phyloP scores from a whole-genome alignment of 1,284 basidiomycete species.

The Vanrija pseudolonga region DNA sequence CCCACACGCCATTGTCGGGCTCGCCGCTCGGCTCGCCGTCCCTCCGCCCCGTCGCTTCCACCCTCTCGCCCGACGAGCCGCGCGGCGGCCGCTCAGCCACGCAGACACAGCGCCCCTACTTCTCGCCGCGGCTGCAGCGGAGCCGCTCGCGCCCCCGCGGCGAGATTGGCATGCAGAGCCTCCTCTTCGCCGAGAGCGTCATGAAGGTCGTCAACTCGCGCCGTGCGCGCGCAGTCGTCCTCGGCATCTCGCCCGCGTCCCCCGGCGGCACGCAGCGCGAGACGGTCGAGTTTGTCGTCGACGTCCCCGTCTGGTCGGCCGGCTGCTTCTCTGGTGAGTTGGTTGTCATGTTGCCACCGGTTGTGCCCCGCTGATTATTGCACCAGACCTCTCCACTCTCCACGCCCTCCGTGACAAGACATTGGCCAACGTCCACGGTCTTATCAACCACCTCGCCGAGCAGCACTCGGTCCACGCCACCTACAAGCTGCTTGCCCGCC shows the following conservation, averaged over 20 bases:
- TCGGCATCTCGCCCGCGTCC: constrained; percentile 7
- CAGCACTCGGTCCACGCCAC: constrained; percentile 34
- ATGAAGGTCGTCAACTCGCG: constrained; percentile 4
- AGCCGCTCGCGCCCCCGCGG: constrained; percentile 13
- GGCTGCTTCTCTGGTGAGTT: constrained; percentile 46
- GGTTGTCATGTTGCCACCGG: not conserved
- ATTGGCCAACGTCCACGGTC: constrained; percentile 40
- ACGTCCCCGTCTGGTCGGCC: constrained; percentile 47
- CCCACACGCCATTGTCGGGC: not conserved
- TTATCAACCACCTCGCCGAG: constrained; percentile 38
- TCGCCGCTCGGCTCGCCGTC: not conserved
- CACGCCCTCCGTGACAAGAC: constrained; percentile 48
- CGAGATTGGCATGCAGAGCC: constrained; percentile 9
- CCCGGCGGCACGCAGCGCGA: constrained; percentile 20
- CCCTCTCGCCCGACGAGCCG: constrained; percentile 1
- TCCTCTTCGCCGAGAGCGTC: constrained; percentile 6
- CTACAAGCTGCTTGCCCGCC: constrained; percentile 43
- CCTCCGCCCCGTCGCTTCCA: not conserved
- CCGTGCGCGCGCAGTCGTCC: constrained; percentile 7
- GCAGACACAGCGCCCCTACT: constrained; percentile 8
- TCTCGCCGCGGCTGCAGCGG: constrained; percentile 14
- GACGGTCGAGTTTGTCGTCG: constrained; percentile 45
- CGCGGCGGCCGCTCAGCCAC: not conserved
- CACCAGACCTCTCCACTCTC: constrained; percentile 45
- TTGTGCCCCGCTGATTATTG: not conserved